Evolutionary conservation across 305 asterid genomes (phyloP), one percentile per base, ranked within the genome.

Genomic region (Plantago coronopus): DNA sequence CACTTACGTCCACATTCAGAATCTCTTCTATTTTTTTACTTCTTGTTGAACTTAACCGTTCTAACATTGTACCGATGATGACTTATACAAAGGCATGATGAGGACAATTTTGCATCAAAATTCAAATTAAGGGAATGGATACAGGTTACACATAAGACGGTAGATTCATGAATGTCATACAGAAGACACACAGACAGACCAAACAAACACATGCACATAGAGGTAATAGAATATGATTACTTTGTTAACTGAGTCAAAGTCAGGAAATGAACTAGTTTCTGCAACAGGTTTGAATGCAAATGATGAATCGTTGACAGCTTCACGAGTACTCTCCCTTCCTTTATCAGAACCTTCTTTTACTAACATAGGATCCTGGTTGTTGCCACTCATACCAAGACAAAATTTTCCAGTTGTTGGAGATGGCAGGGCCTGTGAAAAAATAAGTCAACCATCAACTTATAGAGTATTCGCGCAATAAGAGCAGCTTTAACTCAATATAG

Each of bases 321-420:
- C 91, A 53, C 67, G 74, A 62, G 62, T 63, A 34, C 72, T 81
- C 46, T 82, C 91, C 72, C 78, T 82, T 65, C 73, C 79, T 69
- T 74, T 76, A 69, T 75, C 79, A 57, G 77, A 62, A 73, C 65
- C 72, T 55, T 66, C 80, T 14, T 61, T 46, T 69, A 58, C 57
- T 43, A 66, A 47, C 38, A 74, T 40, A 1, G 84, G 63, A 67
- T 68, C 78, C 48, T 54, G 74, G 71, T 68, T 67, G 59, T 74
- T 76, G 40, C 73, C 76, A 64, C 72, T 66, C 1, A 69, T 19
- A 60, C 69, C 70, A 64, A 73, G 78, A 64, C 55, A 69, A 65
- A 86, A 77, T 74, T 88, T 81, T 46, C 98, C 98, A 38, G 98
- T 91, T 17, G 98, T 91, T 59, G 98, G 98, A 62, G 98, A 91